Evolutionary conservation across 78 protist genomes (phyloP).

Genomic region (Dictyostelium firmibasis): DNA sequence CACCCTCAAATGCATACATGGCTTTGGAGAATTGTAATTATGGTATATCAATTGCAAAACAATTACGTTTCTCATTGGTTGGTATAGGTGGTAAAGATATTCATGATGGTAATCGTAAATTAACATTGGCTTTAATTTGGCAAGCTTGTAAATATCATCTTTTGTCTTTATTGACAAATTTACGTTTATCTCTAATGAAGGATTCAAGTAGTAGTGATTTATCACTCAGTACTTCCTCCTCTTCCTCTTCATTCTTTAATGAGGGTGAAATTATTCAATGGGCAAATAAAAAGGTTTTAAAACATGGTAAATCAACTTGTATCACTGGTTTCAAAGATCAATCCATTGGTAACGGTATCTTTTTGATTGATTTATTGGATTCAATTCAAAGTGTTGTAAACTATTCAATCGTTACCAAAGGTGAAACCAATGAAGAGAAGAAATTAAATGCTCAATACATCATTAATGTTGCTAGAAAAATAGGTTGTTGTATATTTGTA

Average conservation of each 20-base stretch:
- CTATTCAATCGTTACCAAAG: slow-evolving; percentile 39
- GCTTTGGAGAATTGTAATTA: slow-evolving; percentile 92
- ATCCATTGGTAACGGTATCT: slow-evolving; percentile 75
- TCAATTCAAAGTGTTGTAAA: slow-evolving; percentile 73
- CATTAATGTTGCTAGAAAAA: slow-evolving; percentile 84
- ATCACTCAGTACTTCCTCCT: neutral
- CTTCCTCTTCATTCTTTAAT: neutral
- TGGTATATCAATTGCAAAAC: slow-evolving; percentile 82
- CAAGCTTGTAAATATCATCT: slow-evolving; percentile 81
- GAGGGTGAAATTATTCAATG: slow-evolving; percentile 50
- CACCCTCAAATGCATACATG: slow-evolving; percentile 79
- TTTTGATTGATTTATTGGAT: slow-evolving; percentile 77
- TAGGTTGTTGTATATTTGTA: slow-evolving; percentile 83
- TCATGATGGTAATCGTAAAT: slow-evolving; percentile 87
- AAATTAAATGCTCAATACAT: slow-evolving; percentile 85
- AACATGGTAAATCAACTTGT: slow-evolving; percentile 19
- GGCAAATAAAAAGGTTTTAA: slow-evolving; percentile 58
- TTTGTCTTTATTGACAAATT: neutral
- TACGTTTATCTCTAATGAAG: neutral
- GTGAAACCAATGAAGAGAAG: slow-evolving; percentile 76
- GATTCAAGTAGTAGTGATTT: neutral
- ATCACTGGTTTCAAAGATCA: slow-evolving; percentile 81
- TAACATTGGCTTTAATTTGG: slow-evolving; percentile 91
- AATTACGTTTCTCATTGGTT: slow-evolving; percentile 78
- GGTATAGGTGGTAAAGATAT: slow-evolving; percentile 93